Base-by-base conservation (phyloP, 371 early-diverging fungal genomes). In the Mortierella sp. region DNA sequence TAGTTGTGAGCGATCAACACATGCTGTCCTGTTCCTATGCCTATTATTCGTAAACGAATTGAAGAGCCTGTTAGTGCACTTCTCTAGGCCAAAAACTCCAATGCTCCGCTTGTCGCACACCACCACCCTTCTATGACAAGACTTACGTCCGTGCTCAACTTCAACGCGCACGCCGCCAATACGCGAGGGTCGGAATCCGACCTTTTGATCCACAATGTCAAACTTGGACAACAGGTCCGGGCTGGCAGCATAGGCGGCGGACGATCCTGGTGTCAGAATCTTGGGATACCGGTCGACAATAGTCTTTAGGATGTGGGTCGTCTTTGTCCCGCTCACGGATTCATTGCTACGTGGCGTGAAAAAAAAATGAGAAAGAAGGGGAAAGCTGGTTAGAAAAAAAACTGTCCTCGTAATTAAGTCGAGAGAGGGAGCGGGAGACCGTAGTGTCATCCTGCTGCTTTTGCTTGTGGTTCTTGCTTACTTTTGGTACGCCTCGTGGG, bases 181-280 rank as follows among this genome's bases (percentile, higher is more conserved):
- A n/a, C 96, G 89, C 4, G 92, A 90, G 19, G 96, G 96, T 31
- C 96, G 89, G 73, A 95, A 90, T 26, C 96, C 96, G 40, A 95
- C 96, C 55, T 88, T 90, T 67, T 92, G 89, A 46, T 90, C 87
- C 3, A 95, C 80, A 64, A 96, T 91, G 28, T 93, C 91, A 59
- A 85, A 85, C 24, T 85, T 85, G 31, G 64, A 70, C 28, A 85
- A 46, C 44, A 85, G 67, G 50, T 81, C 85, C 10, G 40, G 91
- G 88, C 13, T 88, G 75, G 26, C 91, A 83, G 43, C 82, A 48
- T 40, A 89, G 87, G 76, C 90, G 78, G 43, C 91, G 87, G 72
- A 87, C 75, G 28, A 84, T 89, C 69, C 92, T 71, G 59, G 89
- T 85, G 43, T 73, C 54, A 76, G 55, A 57, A 77, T 91, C 78